Evolutionary conservation across 345 rosid species (phyloP).

Genomic region (Trapa incisa): DNA sequence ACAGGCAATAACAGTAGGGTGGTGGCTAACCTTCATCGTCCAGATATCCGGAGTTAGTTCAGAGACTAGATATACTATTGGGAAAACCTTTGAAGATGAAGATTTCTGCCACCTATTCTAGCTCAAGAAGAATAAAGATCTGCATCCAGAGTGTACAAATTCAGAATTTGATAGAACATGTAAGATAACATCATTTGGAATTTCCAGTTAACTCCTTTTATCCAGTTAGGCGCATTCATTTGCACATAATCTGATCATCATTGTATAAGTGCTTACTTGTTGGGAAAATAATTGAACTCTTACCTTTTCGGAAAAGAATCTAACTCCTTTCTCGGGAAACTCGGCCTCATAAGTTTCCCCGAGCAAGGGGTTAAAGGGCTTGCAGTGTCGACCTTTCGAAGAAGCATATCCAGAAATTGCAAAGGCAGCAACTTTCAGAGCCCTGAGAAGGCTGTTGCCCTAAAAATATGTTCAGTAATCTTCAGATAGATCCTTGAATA

Average conservation of each 20-base stretch:
- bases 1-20: conserved; percentile 93
- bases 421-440: conserved; percentile 84
- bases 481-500: background rate
- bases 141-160: background rate
- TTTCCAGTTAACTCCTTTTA: background rate
- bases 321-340: conserved; percentile 78
- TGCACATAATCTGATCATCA: background rate
- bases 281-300: background rate
- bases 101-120: background rate
- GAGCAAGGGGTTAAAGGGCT: conserved; percentile 89
- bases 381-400: conserved; percentile 86
- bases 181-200: background rate
- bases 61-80: background rate
- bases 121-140: background rate
- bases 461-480: conserved; percentile 9
- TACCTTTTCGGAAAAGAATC: conserved; percentile 97
- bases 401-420: conserved; percentile 97
- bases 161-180: background rate
- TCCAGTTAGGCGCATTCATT: background rate
- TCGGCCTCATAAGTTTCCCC: conserved; percentile 99
- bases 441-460: conserved; percentile 75
- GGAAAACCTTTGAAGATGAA: conserved; percentile 2
- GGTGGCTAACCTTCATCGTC: conserved; percentile 83
- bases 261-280: background rate
- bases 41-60: background rate